Evolutionary conservation across 139 green algal genomes (phyloP), one percentile per base, ranked within the genome.

Genomic region (Astrephomene gubernaculifera): DNA sequence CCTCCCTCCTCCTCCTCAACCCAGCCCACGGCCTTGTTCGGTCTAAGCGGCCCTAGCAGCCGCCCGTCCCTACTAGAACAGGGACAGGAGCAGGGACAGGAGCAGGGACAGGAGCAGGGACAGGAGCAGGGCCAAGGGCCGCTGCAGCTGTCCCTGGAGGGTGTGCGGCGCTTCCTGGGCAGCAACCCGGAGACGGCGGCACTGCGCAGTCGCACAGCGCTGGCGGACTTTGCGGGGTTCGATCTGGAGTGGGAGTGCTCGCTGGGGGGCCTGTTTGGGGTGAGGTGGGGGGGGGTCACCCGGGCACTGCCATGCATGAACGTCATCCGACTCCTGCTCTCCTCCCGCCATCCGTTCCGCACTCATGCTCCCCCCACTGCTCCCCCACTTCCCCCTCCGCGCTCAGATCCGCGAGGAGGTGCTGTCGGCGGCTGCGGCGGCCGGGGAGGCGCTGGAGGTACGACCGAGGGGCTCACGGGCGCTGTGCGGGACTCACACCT

Each of bases 231-330:
- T 38, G 33, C 71, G 17, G n/a, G 29, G 0, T 92, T 79, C 53
- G 60, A 57, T 80, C 67, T 89, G 60, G 78, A 65, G 7, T 49
- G 49, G 10, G 87, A 89, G 88, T 72, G 68, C 41, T 87, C 79
- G n/a, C 71, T 91, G 80, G 45, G 54, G 45, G 88, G 88, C 2
- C 41, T 91, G 38, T 88, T 90, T 61, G 91, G 82, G 71, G 64
- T 91, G 75, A 60, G 86, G 45, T 61, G 14, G 25, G 69, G 39
- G 69, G 19, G 6, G 57, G 19, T n/a, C 19, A n/a, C 57, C 57
- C 19, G 57, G 57, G 19, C 57, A 12, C 49, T 17, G 49, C 14
- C 49, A 57, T 57, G 49, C 17, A 17, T 57, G 49, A 17, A 25
- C 49, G 17, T 57, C 14, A 17, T 17, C 49, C 49, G 14, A 17